Evolutionary conservation across 2,329 filamentous ascomycete genomes (phyloP).

Genomic region (Sporothrix pallida): DNA sequence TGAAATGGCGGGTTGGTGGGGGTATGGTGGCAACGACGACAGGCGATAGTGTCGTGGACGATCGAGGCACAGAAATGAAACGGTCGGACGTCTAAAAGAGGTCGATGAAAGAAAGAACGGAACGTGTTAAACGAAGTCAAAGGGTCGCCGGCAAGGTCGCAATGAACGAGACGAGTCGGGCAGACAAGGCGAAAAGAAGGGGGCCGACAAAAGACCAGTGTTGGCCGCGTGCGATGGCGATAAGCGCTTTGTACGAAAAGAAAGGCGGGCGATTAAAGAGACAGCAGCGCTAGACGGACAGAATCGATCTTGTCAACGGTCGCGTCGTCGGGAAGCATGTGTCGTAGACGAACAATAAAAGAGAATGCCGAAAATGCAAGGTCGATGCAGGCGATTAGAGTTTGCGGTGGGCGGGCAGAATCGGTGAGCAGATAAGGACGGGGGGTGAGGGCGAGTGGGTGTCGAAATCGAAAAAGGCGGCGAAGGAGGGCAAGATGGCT

Average conservation of each 20-base stretch:
- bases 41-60: background rate
- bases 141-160: background rate
- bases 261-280: background rate
- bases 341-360: background rate
- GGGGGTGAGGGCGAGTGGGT: background rate
- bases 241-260: conserved; percentile 27
- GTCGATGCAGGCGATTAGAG: background rate
- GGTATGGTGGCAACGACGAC: background rate
- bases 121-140: background rate
- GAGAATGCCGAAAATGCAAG: background rate
- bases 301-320: conserved; percentile 25
- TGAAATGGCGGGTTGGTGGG: background rate
- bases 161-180: conserved; percentile 2
- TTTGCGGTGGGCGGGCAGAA: background rate
- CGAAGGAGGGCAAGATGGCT: conserved; percentile 7
- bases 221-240: conserved; percentile 28
- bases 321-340: conserved; percentile 20
- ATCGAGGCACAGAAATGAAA: background rate
- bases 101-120: background rate
- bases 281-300: background rate
- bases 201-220: background rate
- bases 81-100: background rate
- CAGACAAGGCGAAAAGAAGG: background rate
- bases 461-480: conserved; percentile 14
- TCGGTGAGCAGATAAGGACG: conserved; percentile 17